These are phyloP conservation scores for Mimosa bimucronata DNA, from an alignment of 306 rosid species.

Conservation along the genomic window DNA sequence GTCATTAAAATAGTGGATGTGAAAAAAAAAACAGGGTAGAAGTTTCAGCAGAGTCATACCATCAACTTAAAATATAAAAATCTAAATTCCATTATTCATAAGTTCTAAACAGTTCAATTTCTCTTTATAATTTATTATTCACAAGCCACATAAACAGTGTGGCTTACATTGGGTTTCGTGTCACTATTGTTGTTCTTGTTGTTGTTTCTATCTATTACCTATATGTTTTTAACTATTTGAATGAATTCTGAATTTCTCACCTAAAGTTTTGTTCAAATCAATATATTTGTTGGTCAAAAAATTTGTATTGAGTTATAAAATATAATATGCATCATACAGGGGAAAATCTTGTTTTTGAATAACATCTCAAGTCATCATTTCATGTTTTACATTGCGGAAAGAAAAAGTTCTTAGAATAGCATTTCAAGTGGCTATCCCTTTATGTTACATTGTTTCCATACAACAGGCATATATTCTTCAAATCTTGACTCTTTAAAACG, in stretches of 20 bases:
- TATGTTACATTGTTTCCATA: neutral
- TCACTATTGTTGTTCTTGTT: neutral
- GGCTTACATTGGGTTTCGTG: neutral
- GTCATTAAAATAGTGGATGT: no score
- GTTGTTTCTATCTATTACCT: neutral
- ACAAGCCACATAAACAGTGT: slow-evolving; percentile 2
- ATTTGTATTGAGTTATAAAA: neutral
- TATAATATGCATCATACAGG: neutral
- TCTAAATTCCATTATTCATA: neutral
- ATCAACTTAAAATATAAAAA: neutral
- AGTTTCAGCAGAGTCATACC: slow-evolving; percentile 1
- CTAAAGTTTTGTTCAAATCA: neutral
- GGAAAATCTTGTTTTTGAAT: neutral
- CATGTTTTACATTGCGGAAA: neutral
- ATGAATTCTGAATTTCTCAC: neutral
- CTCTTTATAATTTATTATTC: neutral
- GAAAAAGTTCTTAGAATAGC: neutral
- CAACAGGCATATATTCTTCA: neutral
- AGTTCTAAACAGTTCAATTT: neutral
- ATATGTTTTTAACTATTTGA: neutral
- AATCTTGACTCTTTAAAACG: neutral
- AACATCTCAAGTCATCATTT: neutral
- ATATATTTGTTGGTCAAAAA: neutral
- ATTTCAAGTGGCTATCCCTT: neutral
- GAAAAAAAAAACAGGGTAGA: slow-evolving; percentile 6